phyloP scores from a whole-genome alignment of 2,329 filamentous ascomycete species.

The Fusarium sp. region DNA sequence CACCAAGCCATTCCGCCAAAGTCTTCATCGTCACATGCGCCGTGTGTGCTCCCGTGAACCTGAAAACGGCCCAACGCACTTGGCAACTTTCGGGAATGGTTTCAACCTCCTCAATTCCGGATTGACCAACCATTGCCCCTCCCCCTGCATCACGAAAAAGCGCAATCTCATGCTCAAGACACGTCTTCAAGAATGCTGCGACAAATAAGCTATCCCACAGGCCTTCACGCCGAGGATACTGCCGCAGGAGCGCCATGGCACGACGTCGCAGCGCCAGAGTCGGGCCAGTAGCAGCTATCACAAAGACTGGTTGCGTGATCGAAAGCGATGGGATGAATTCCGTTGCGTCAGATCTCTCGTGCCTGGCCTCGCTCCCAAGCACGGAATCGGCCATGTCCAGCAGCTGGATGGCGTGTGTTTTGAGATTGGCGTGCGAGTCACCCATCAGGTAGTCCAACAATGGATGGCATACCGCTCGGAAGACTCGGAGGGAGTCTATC shows the following conservation, averaged over 20 bases:
- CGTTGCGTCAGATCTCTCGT: too few species aligned
- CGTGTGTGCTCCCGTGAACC: not conserved
- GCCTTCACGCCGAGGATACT: not conserved
- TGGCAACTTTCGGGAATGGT: not conserved
- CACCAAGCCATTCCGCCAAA: not conserved
- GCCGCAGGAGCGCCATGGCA: not conserved
- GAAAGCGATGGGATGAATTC: not conserved
- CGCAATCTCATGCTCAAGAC: not conserved
- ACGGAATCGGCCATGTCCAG: not conserved
- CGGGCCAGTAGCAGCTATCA: not conserved
- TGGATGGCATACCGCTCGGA: not conserved
- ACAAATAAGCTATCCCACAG: not conserved
- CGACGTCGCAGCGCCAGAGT: not conserved
- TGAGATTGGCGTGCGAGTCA: not conserved
- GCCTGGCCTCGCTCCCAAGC: not conserved
- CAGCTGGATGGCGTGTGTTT: not conserved
- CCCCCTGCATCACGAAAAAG: not conserved
- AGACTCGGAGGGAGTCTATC: not conserved
- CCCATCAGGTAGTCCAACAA: not conserved
- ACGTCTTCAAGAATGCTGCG: not conserved
- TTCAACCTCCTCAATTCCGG: not conserved
- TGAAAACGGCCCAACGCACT: not conserved
- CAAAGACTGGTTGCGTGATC: not conserved
- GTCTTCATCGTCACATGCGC: not conserved
- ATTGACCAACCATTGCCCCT: not conserved